Conservation (phyloP, 78 protist species). For the Paratrimastix pyriformis region DNA sequence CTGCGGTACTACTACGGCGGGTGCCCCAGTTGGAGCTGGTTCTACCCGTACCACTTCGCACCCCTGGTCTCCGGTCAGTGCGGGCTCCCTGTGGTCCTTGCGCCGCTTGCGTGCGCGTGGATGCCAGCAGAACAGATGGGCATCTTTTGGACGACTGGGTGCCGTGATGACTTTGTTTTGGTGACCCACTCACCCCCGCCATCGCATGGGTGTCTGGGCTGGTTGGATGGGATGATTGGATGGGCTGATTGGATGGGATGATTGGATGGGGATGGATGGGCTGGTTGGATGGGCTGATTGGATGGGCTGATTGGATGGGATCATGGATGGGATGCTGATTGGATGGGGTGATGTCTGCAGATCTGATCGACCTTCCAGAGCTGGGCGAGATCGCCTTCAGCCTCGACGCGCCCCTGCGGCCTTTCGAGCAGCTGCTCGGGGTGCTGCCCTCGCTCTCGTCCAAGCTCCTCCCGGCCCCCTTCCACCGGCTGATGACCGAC, state of each 20-base stretch:
- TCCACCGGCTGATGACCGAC: conserved; percentile 33
- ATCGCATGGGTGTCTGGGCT: too few species aligned
- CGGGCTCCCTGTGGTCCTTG: not conserved
- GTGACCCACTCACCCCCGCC: not conserved
- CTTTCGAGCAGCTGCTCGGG: conserved; percentile 90
- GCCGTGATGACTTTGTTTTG: conserved; percentile 14
- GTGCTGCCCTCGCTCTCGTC: conserved; percentile 70
- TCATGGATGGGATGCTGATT: too few species aligned
- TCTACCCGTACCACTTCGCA: conserved; percentile 89
- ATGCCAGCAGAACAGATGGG: not conserved
- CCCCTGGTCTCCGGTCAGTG: conserved; percentile 74
- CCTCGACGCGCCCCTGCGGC: conserved; percentile 61
- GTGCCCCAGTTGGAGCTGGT: conserved; percentile 90
- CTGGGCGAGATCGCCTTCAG: not conserved
- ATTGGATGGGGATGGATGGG: too few species aligned
- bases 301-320: too few species aligned
- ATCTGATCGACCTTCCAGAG: not conserved
- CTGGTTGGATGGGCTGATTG: too few species aligned
- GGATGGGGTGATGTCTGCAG: not conserved
- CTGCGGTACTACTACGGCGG: conserved; percentile 87
- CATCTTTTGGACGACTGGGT: not conserved
- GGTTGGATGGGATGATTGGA: too few species aligned
- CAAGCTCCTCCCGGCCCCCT: conserved; percentile 35
- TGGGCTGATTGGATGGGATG: too few species aligned
- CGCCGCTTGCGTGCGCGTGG: not conserved